Evolutionary conservation across 148 eudicot genomes (phyloP), one percentile per base, ranked within the genome.

Genomic region (Pouteria glomerata): DNA sequence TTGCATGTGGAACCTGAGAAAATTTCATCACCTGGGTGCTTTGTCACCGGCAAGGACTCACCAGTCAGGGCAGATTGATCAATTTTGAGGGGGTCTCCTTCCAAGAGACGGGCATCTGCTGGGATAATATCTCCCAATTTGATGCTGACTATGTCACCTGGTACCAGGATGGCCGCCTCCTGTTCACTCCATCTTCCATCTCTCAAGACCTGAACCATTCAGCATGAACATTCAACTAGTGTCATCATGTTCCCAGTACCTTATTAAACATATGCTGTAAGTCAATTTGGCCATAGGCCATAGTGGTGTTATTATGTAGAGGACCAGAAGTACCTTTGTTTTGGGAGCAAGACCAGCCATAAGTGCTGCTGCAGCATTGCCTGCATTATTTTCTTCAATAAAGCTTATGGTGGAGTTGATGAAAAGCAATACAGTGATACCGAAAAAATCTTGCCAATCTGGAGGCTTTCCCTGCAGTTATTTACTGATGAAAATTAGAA

Each of bases 331-430:
- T 76, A 90, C 96, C 85, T 88, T 90, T 27, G 89, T 80, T 76
- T 88, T 90, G 55, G 96, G 96, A 62, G 96, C 96, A 27, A 90
- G 91, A 50, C 96, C 89, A 1, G 96, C 96, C 96, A 90, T 90
- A 29, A 90, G 77, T 8, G 96, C 96, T 18, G 86, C 86, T 4
- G 96, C 96, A 35, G 96, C 96, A 76, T 90, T 90, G 4, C 96
- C 96, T 15, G 96, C 96, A 76, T 85, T 88, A 81, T 90, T 88
- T 73, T 88, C 96, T 67, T 90, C 96, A 3, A 77, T 73, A 77
- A 88, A 90, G 77, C 96, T 90, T 19, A 90, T 88, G 11, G 93
- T 86, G 27, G 96, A 90, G 78, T 90, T 90, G 74, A 90, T 90
- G 51, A 90, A 2, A 8, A 90, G 82, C 76, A 90, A 69, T 19